Evolutionary conservation across 768 basidiomycete genomes (phyloP), one percentile per base, ranked within the genome.

Genomic region (Candolleomyces efflorescens): DNA sequence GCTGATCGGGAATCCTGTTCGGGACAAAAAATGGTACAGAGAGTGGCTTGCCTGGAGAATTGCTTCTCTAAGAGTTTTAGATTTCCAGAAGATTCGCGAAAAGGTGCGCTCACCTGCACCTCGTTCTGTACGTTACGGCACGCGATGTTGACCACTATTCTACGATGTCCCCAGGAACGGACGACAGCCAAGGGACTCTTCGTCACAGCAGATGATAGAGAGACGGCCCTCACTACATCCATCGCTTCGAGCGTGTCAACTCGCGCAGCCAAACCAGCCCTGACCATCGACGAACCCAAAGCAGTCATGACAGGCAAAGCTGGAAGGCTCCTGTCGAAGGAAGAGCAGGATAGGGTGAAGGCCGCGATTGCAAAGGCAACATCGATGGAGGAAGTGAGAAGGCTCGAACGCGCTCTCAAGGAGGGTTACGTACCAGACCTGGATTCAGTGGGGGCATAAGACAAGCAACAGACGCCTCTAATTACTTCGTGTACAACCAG

Each of bases 11-110:
- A 91, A 91, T 64, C 92, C 94, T 55, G 90, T 94, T 32, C 76
- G 81, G 69, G 89, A 94, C 77, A 90, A 90, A 81, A 92, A 93
- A 83, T 92, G 89, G 85, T 96, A 95, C 78, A 90, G 92, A 78
- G 91, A 93, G 78, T 96, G 93, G 93, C 84, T 94, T 79, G 85
- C 90, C 65, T 93, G 85, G 84, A 85, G 87, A 77, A 79, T 93
- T 79, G 85, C 88, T 72, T 81, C 82, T 69, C 82, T 96, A 69
- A 86, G 94, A 82, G 90, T 93, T 75, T 80, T 96, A 69, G 93
- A 96, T 83, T 96, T 92, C 75, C 90, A 93, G 81, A 86, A 93
- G 75, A 90, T 96, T 67, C 86, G 89, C 71, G 92, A 94, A 73
- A 93, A 94, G 85, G 93, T 94, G 78, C 79, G 87, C 76, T 73